A percentile compares a stretch with the other conserved stretches of the same genome.
These are phyloP conservation scores for Tetrastigma voinierianum DNA, from an alignment of 164 flowering plant genomes.

Conservation along the genomic window DNA sequence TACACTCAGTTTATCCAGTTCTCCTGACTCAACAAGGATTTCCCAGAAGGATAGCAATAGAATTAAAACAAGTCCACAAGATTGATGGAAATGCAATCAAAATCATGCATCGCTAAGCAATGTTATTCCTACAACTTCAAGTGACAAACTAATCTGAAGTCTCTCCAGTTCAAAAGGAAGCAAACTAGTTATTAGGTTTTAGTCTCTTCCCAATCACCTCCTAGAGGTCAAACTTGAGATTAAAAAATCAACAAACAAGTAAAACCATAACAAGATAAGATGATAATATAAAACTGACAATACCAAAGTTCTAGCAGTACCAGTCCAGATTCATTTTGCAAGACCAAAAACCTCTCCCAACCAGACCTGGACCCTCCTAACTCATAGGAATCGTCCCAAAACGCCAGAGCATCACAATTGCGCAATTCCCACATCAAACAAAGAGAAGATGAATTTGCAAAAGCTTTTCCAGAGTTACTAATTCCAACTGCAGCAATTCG, in stretches of 20 bases:
- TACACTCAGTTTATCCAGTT: too few relatives aligned
- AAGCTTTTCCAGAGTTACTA: constrained; percentile 69
- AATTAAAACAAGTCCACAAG: too few relatives aligned
- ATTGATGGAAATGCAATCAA: too few relatives aligned
- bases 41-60: too few relatives aligned
- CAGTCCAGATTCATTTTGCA: constrained; percentile 81
- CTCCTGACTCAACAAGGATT: too few relatives aligned
- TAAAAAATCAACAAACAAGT: neutral
- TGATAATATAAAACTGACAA: neutral
- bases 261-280: constrained; percentile 1
- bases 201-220: neutral
- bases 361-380: constrained; percentile 32
- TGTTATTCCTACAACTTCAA: too few relatives aligned
- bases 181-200: neutral
- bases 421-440: constrained; percentile 68
- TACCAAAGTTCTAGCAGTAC: constrained; percentile 27
- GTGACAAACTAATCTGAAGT: too few relatives aligned
- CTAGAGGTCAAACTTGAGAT: neutral
- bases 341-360: constrained; percentile 83
- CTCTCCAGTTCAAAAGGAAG: neutral
- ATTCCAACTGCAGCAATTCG: constrained; percentile 85
- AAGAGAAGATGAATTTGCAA: constrained; percentile 93
- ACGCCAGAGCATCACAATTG: constrained; percentile 61
- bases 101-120: too few relatives aligned
- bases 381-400: constrained; percentile 47